A percentile compares a stretch with the other conserved stretches of the same genome.
phyloP scores from a whole-genome alignment of 306 rosid genomes.

The Pterocarpus macrocarpus region DNA sequence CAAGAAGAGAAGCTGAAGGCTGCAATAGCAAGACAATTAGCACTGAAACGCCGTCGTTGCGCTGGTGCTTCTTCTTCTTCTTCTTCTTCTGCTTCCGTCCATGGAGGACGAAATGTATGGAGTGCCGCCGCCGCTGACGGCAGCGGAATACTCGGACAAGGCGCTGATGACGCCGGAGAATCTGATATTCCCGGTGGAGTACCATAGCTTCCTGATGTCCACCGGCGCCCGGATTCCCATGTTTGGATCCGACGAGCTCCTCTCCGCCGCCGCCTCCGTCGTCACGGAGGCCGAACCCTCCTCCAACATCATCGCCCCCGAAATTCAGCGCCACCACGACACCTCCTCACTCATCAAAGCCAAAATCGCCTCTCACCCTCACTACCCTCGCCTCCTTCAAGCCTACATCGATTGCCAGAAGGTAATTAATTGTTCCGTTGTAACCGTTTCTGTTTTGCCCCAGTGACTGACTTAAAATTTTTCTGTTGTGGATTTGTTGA shows the following conservation, averaged over 20 bases:
- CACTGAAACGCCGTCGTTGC: background rate
- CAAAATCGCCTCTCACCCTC: slow-evolving; percentile 81
- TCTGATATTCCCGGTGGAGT: slow-evolving; percentile 67
- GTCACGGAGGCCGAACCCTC: slow-evolving; percentile 51
- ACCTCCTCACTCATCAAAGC: slow-evolving; percentile 63
- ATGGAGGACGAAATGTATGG: slow-evolving; percentile 92
- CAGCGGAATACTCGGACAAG: slow-evolving; percentile 62
- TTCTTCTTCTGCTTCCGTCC: background rate
- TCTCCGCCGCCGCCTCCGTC: slow-evolving; percentile 52
- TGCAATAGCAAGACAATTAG: background rate
- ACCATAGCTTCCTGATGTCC: slow-evolving; percentile 59
- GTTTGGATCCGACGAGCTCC: slow-evolving; percentile 76
- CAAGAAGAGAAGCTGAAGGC: background rate
- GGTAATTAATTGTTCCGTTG: slow-evolving; percentile 50
- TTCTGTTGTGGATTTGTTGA: background rate
- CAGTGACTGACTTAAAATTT: no score
- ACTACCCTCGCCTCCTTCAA: slow-evolving; percentile 79
- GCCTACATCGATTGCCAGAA: slow-evolving; percentile 90
- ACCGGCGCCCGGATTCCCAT: slow-evolving; percentile 58
- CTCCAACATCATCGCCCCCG: slow-evolving; percentile 38
- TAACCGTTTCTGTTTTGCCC: background rate
- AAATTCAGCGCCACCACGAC: slow-evolving; percentile 59
- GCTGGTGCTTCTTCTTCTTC: background rate
- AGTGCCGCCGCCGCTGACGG: slow-evolving; percentile 40
- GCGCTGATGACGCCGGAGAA: slow-evolving; percentile 82